Conservation (phyloP, 2,329 filamentous ascomycete species). For the Kalaharituber pfeilii region DNA sequence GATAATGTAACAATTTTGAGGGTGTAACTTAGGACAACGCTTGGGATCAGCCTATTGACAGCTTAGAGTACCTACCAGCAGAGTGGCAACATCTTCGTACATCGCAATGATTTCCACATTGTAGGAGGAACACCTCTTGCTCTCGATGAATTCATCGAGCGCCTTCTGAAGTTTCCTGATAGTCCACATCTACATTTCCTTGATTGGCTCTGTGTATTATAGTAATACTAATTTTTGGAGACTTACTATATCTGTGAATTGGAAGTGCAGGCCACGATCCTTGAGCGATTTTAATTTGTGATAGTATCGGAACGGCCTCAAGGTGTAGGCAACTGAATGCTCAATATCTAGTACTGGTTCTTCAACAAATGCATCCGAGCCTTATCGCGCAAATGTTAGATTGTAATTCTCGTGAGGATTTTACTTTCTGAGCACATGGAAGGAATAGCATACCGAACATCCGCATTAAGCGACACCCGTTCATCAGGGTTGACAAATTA, state of each 20-base stretch:
- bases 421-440: no score
- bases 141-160: background rate
- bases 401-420: no score
- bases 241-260: no score
- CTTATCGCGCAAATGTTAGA: background rate
- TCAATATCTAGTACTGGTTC: background rate
- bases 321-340: background rate
- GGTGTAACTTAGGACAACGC: background rate
- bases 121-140: background rate
- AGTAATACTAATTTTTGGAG: background rate
- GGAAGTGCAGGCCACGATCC: background rate
- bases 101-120: background rate
- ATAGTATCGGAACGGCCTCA: background rate
- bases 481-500: background rate
- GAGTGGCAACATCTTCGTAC: background rate
- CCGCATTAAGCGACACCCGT: background rate
- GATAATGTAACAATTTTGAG: no score
- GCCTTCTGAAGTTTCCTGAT: background rate
- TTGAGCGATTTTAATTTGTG: background rate
- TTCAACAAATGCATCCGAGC: background rate
- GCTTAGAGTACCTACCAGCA: background rate
- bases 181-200: background rate
- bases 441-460: background rate
- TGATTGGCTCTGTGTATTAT: background rate
- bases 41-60: background rate